Base-by-base conservation (phyloP, 306 rosid genomes). In the Acacia confusa region DNA sequence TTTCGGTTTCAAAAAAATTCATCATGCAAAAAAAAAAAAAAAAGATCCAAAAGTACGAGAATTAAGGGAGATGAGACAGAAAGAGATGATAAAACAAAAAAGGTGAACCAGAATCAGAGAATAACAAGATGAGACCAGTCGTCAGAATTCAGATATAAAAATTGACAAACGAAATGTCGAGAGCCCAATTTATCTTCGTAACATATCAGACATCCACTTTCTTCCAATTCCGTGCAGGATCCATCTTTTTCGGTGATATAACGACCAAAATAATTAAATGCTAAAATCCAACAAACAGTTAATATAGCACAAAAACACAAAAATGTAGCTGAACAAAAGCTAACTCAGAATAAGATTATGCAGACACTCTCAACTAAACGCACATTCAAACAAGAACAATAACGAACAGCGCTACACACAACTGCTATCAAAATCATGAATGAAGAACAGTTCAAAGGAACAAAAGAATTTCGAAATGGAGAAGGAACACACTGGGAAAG, bases 401-500 rank as follows among this genome's bases (percentile, higher is more conserved):
- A 71, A 43, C 65, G 8, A n/a, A 70, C 52, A 52, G 24, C 43
- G 36, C 78, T 41, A 61, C 70, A 71, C 24, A 22, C n/a, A 75
- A 84, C 20, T 53, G 79, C 60, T 47, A 79, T 19, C 27, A 53
- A 44, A 70, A 77, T 43, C 32, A 79, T 20, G 78, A 25, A 57
- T 53, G 14, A 41, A 41, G 44, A 41, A 41, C 38, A 34, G 38
- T 34, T 34, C 38, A 4, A 41, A 41, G 45, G 9, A 41, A 41
- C 45, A 9, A 11, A 44, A 66, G 72, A 66, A 4, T 34, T 36
- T 19, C 1, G 43, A n/a, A 70, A 2, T 2, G 72, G 63, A 67
- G 72, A 28, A 28, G 58, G 40, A 76, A 74, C 92, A 85, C 45
- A 96, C 99, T 94, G 97, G 9, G 98, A 90, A 30, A 96, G 97